A percentile compares a stretch with the other conserved stretches of the same genome.
Conservation (phyloP, 139 green algal genomes). For the Coelastrella sp. region DNA sequence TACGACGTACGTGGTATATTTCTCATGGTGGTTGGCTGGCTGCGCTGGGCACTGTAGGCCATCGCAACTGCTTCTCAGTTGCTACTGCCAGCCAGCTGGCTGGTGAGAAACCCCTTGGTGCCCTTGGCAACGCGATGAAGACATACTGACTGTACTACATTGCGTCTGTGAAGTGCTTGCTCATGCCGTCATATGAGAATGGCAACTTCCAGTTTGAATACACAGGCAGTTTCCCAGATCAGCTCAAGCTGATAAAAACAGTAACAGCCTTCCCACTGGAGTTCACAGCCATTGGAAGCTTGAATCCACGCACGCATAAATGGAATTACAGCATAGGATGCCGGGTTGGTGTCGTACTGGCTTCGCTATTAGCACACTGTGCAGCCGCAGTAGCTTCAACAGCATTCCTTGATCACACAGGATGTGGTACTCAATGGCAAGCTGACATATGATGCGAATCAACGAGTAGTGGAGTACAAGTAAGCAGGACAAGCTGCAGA, state of each 20-base stretch:
- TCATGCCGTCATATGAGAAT: conserved; percentile 6
- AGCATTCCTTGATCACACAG: not conserved
- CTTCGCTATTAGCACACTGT: not conserved
- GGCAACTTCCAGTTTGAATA: conserved; percentile 36
- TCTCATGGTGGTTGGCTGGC: no score
- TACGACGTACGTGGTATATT: no score
- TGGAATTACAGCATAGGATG: conserved; percentile 8
- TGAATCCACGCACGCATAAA: conserved; percentile 31
- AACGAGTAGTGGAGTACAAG: conserved; percentile 36
- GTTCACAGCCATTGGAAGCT: conserved; percentile 32
- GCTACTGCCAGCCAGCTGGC: no score
- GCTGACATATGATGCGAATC: conserved; percentile 4
- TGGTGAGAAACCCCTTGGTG: no score
- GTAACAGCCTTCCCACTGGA: conserved; percentile 26
- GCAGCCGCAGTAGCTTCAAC: no score
- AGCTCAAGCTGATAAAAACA: conserved; percentile 47
- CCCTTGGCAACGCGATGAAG: no score
- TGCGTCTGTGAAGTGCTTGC: not conserved
- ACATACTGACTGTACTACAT: no score
- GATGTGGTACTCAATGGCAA: not conserved
- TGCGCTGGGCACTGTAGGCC: no score
- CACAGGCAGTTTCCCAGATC: conserved; percentile 17
- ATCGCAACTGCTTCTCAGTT: no score
- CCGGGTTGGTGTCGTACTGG: not conserved
- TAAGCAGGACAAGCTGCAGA: not conserved